Conservation (phyloP, 2,329 filamentous ascomycete species). For the Raffaelea deltoideospora region DNA sequence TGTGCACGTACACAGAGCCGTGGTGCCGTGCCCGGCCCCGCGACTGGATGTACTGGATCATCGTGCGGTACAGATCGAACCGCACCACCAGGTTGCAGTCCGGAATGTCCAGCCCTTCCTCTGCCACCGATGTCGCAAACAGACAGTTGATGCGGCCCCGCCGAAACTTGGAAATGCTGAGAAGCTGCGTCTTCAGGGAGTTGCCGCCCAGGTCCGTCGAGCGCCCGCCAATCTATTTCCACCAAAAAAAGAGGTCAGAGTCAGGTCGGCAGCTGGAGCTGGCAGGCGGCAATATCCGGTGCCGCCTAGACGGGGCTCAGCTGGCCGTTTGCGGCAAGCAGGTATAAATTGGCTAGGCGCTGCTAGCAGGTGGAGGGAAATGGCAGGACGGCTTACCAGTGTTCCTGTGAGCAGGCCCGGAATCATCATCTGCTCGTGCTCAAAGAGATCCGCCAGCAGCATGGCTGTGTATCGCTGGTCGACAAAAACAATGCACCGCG, state of each 20-base stretch:
- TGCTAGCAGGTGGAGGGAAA: background rate
- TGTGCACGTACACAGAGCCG: constrained; percentile 68
- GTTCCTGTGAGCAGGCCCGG: constrained; percentile 43
- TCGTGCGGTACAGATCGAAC: constrained; percentile 77
- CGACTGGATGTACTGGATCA: constrained; percentile 93
- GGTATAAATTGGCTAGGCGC: background rate
- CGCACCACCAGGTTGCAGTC: constrained; percentile 53
- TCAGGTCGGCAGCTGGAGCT: no score
- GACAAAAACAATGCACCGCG: constrained; percentile 72
- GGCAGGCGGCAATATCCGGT: no score
- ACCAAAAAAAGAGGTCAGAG: background rate
- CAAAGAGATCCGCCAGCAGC: constrained; percentile 55
- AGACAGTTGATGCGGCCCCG: constrained; percentile 45
- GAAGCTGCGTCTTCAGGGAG: constrained; percentile 46
- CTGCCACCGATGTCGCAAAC: constrained; percentile 51
- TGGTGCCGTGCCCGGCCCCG: constrained; percentile 68
- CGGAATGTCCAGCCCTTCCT: constrained; percentile 54
- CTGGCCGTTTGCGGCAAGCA: background rate
- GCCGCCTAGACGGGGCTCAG: no score
- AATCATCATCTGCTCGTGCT: constrained; percentile 35
- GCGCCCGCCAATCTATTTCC: constrained; percentile 6
- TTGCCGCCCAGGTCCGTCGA: constrained; percentile 6
- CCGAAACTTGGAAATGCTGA: constrained; percentile 53
- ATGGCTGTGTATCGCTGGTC: constrained; percentile 63
- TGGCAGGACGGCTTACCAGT: constrained; percentile 32